Percentiles rank a stretch among this genome's conserved stretches.
Evolutionary conservation across 192 early-diverging fungal species (phyloP).

Genomic region (Coemansia nantahalensis): DNA sequence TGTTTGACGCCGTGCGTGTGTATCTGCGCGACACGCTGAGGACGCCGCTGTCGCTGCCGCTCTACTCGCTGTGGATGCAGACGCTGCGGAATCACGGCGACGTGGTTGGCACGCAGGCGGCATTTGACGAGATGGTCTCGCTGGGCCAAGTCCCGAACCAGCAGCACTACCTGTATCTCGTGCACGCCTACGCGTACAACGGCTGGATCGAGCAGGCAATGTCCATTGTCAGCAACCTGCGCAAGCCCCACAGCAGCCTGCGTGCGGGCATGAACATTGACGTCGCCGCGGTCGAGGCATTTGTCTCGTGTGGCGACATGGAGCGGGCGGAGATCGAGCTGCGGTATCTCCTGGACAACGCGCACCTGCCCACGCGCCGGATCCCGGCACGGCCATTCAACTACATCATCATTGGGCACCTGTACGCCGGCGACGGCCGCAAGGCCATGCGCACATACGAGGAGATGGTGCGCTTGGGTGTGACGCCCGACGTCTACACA

Average conservation of each 20-base stretch:
- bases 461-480: slow-evolving; percentile 77
- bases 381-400: slow-evolving; percentile 50
- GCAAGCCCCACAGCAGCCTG: slow-evolving; percentile 28
- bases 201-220: slow-evolving; percentile 45
- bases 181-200: slow-evolving; percentile 39
- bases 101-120: slow-evolving; percentile 33
- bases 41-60: slow-evolving; percentile 39
- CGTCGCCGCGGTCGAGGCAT: slow-evolving; percentile 41
- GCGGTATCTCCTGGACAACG: slow-evolving; percentile 18
- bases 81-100: slow-evolving; percentile 46
- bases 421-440: slow-evolving; percentile 54
- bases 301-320: slow-evolving; percentile 38
- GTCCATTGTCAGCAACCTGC: slow-evolving; percentile 35
- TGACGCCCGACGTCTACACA: slow-evolving; percentile 70
- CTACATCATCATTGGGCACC: slow-evolving; percentile 37
- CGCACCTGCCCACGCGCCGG: slow-evolving; percentile 20
- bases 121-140: slow-evolving; percentile 43
- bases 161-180: slow-evolving; percentile 44
- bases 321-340: slow-evolving; percentile 39
- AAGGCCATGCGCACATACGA: slow-evolving; percentile 72
- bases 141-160: slow-evolving; percentile 46
- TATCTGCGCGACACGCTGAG: slow-evolving; percentile 31
- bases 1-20: slow-evolving; percentile 41
- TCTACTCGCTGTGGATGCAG: slow-evolving; percentile 49
- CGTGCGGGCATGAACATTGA: slow-evolving; percentile 26